Evolutionary conservation across 129 eudicot genomes (phyloP), one percentile per base, ranked within the genome.

Genomic region (Chrysanthemum seticuspe): DNA sequence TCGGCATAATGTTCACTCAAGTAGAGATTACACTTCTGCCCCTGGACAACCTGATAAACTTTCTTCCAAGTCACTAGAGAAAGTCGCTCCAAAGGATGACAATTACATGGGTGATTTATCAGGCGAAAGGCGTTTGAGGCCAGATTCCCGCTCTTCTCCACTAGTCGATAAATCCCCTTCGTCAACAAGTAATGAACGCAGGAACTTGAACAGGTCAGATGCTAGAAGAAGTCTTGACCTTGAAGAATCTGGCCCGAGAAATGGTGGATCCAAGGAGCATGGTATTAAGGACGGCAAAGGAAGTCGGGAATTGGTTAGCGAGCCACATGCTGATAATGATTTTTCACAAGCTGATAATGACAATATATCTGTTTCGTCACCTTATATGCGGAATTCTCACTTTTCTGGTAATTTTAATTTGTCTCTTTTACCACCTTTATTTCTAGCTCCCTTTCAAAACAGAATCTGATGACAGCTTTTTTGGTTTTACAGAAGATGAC

Each of bases 141-240:
- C 82, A 3, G 91, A 88, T 67, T 70, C 81, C 13, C 86, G 84
- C 6, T 58, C 78, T 53, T 91, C 90, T 9, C 88, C 96, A 52
- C 75, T 75, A 70, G 78, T 83, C 13, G 91, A 87, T 60, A 87
- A 82, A 73, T 92, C 97, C 6, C 97, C 97, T 2, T 81, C 96
- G 23, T 84, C 92, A 21, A 72, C 88, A 15, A 87, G 82, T 64
- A 59, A 66, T 25, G 97, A 91, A n/a, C 86, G 89, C 62, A 79
- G 86, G 82, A 83, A 81, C 74, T 64, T 76, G 66, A 85, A 57
- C 49, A 82, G 90, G 74, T 58, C 90, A 54, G 87, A 83, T 62
- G 85, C 79, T 63, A 81, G 89, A 76, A 80, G 87, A 72, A 85
- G 79, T 73, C 79, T 81, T 62, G 98, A 89, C 68, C 72, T 74